These are phyloP conservation scores for Kuraishia piskuri DNA, from an alignment of 805 yeast genomes.

Conservation along the genomic window DNA sequence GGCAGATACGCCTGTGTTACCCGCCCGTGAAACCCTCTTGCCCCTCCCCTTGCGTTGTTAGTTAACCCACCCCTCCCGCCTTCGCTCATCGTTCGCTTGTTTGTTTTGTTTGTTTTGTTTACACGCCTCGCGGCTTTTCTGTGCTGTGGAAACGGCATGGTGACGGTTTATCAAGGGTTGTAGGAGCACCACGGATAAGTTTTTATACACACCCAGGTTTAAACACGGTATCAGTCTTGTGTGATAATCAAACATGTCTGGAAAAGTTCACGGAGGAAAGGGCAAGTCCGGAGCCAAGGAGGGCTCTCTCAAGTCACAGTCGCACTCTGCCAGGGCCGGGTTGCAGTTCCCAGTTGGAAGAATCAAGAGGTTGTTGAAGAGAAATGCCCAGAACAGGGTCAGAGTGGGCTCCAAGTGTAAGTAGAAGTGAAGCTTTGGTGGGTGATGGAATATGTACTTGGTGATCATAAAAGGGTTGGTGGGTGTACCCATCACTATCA, in stretches of 20 bases:
- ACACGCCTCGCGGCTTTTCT: not conserved
- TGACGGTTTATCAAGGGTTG: not conserved
- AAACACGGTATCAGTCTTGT: not conserved
- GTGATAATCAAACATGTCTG: conserved; percentile 53
- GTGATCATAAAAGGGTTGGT: too few relatives aligned
- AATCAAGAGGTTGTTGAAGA: conserved; percentile 92
- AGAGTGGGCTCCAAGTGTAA: conserved; percentile 55
- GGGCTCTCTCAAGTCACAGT: conserved; percentile 46
- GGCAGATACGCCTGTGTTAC: not conserved
- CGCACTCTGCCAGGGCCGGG: conserved; percentile 93
- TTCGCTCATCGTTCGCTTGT: not conserved
- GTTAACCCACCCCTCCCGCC: not conserved
- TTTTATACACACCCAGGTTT: not conserved
- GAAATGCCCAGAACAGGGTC: conserved; percentile 68
- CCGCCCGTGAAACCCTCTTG: not conserved
- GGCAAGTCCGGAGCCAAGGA: conserved; percentile 87
- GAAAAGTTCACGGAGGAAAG: conserved; percentile 85
- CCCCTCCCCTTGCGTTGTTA: not conserved
- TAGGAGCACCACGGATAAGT: not conserved
- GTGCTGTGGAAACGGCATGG: not conserved
- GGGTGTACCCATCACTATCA: not conserved
- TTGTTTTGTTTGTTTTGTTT: not conserved
- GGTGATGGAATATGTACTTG: too few relatives aligned
- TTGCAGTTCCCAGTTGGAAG: conserved; percentile 98
- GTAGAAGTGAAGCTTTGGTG: not conserved